Evolutionary conservation across 352 stramenopile species (phyloP), one percentile per base, ranked within the genome.

Genomic region (Phytopythium mirpurense): DNA sequence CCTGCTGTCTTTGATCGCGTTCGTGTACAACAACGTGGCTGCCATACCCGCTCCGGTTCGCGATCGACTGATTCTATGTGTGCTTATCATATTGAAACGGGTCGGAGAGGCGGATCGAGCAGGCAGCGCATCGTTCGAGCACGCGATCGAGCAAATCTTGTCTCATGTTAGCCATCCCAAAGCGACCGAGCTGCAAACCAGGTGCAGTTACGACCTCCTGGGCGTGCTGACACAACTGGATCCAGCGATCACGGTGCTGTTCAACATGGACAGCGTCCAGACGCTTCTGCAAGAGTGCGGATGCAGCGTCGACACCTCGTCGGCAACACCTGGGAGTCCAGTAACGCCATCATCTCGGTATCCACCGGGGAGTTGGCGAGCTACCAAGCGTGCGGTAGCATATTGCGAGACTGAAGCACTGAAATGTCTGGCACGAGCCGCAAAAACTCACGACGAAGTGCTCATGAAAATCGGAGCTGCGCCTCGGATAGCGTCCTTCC

Each of bases 361-460:
- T 19, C 24, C 56, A 9, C 50, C 64, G 7, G 31, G 34, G 51
- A 61, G 29, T 54, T 69, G 59, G 55, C 24, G 51, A 14, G 15
- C 40, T 23, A 57, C 56, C 16, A 53, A 62, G 48, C 32, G 51
- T 23, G 21, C 50, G 14, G 12, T 54, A 3, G 50, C 56, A 0
- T 81, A 74, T 38, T 56, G 66, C 43, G 54, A 68, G 14, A 67
- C 78, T 24, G 78, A 88, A 35, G 70, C 72, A n/a, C 66, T 90
- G 37, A 87, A 88, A 42, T 90, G 78, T 47, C 53, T 90, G 1
- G 85, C 76, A 2, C 83, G 80, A 29, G 62, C 74, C 11, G 62
- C 65, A 26, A 51, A 59, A 7, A 75, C 62, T 5, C 76, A 86
- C 19, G 76, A 90, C 36, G 78, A 90, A 49, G 76, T 90, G 8